These are phyloP conservation scores for Metschnikowia orientalis DNA, from an alignment of 805 yeast species.

Conservation along the genomic window DNA sequence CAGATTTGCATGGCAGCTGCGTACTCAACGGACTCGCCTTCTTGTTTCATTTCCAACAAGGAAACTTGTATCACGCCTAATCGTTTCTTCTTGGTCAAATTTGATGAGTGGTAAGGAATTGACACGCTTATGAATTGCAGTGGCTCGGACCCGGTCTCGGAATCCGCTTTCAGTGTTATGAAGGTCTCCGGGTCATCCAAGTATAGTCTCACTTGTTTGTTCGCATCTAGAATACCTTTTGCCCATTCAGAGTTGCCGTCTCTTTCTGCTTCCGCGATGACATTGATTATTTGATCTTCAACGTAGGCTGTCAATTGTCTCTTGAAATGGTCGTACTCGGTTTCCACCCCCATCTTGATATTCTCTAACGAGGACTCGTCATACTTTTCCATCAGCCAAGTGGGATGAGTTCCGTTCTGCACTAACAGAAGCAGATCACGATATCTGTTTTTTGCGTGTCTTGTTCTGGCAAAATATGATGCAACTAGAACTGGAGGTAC, in stretches of 20 bases:
- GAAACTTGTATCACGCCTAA: slow-evolving; percentile 32
- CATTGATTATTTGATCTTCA: slow-evolving; percentile 26
- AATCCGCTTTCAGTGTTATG: slow-evolving; percentile 19
- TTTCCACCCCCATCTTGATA: slow-evolving; percentile 34
- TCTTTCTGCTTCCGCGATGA: slow-evolving; percentile 18
- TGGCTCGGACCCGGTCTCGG: slow-evolving; percentile 6
- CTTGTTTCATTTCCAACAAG: slow-evolving; percentile 22
- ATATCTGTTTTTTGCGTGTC: slow-evolving; percentile 13
- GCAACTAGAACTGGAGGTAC: slow-evolving; percentile 35
- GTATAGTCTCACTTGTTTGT: slow-evolving; percentile 30
- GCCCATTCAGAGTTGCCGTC: slow-evolving; percentile 1
- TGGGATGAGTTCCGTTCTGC: slow-evolving; percentile 1
- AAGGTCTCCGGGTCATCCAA: slow-evolving; percentile 17
- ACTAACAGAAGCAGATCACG: slow-evolving; percentile 17
- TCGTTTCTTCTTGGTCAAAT: slow-evolving; percentile 19
- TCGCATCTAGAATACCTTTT: slow-evolving; percentile 24
- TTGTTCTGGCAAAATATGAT: slow-evolving; percentile 21
- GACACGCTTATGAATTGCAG: slow-evolving; percentile 32
- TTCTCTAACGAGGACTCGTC: slow-evolving; percentile 30
- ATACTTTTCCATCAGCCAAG: slow-evolving; percentile 21
- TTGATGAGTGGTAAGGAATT: slow-evolving; percentile 26
- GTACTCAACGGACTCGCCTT: slow-evolving; percentile 5
- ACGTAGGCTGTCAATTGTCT: slow-evolving; percentile 24
- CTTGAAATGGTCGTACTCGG: slow-evolving; percentile 33
- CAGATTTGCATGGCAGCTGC: slow-evolving; percentile 11